Evolutionary conservation across 257 asterid genomes (phyloP), one percentile per base, ranked within the genome.

Genomic region (Petunia secreta): DNA sequence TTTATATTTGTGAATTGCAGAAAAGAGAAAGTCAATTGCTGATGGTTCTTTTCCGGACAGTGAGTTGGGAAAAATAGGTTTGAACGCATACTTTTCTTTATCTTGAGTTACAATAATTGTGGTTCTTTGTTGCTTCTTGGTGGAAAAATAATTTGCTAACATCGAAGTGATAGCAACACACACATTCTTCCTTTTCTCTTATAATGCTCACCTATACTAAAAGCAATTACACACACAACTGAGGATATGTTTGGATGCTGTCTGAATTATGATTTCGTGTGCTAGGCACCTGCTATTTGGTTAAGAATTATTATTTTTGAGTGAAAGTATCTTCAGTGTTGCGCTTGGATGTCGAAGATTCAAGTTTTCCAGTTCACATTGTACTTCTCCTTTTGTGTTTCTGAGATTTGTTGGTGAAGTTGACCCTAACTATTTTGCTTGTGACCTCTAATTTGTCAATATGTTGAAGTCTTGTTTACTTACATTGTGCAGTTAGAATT

Each of bases 11-110:
- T 37, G 48, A 15, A 52, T 37, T 64, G 76, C 82, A 79, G 82
- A 78, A 63, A 66, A 63, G 52, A 79, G 62, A 79, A 64, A 50
- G n/a, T 64, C 76, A 63, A 63, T 41, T 79, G 75, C 76, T 52
- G 82, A 79, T 43, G 75, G 82, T 52, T 15, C 65, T 52, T 79
- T 68, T 48, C 13, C 54, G 46, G 64, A 64, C 38, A 68, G 64
- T 38, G 82, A 34, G 5, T 38, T 46, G 60, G 65, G 73, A 16
- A 66, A 54, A 36, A 79, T 55, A 63, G 82, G 82, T 79, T 25
- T 5, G 64, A 8, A 14, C 36, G 78, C 78, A 34, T 34, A 53
- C 46, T 73, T 69, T 52, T 37, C 78, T 73, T 50, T 48, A 50
- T 73, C 38, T 73, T 73, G 46, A 34, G 78, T 50, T 50, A 46